Conservation (phyloP, 1,139 yeast species). For the Geotrichum reessii region DNA sequence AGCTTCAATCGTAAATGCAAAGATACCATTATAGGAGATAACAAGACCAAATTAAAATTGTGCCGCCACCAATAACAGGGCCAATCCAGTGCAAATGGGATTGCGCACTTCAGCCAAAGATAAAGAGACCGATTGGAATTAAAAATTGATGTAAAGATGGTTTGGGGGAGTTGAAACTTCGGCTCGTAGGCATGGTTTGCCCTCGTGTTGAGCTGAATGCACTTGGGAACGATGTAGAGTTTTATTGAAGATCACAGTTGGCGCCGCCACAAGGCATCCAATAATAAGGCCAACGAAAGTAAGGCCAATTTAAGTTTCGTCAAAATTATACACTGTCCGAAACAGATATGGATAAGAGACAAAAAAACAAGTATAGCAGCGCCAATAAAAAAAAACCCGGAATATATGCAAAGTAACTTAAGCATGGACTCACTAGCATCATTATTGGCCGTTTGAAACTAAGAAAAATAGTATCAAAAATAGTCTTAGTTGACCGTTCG, state of each 20-base stretch:
- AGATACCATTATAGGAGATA: constrained; percentile 46
- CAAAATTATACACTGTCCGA: constrained; percentile 44
- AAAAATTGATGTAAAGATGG: constrained; percentile 72
- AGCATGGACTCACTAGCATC: constrained; percentile 59
- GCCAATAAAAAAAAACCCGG: constrained; percentile 58
- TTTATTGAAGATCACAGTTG: constrained; percentile 22
- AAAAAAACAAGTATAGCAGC: constrained; percentile 55
- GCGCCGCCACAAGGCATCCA: constrained; percentile 38
- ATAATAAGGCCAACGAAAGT: constrained; percentile 49
- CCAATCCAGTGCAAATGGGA: constrained; percentile 72
- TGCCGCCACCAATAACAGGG: constrained; percentile 67
- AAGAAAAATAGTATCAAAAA: constrained; percentile 36
- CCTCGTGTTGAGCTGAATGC: constrained; percentile 15
- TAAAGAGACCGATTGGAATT: constrained; percentile 47
- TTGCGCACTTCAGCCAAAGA: constrained; percentile 66
- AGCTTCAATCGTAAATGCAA: constrained; percentile 52
- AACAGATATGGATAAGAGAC: constrained; percentile 58
- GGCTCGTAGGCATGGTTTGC: constrained; percentile 33
- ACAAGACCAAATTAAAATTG: constrained; percentile 71
- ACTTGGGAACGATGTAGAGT: constrained; percentile 17
- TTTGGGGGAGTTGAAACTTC: constrained; percentile 68
- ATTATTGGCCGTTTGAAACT: constrained; percentile 52
- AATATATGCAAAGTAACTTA: constrained; percentile 52
- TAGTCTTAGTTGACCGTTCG: constrained; percentile 35
- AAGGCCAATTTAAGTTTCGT: constrained; percentile 40